Base-by-base conservation (phyloP, 2,329 filamentous ascomycete species). In the Aspergillus sp. region DNA sequence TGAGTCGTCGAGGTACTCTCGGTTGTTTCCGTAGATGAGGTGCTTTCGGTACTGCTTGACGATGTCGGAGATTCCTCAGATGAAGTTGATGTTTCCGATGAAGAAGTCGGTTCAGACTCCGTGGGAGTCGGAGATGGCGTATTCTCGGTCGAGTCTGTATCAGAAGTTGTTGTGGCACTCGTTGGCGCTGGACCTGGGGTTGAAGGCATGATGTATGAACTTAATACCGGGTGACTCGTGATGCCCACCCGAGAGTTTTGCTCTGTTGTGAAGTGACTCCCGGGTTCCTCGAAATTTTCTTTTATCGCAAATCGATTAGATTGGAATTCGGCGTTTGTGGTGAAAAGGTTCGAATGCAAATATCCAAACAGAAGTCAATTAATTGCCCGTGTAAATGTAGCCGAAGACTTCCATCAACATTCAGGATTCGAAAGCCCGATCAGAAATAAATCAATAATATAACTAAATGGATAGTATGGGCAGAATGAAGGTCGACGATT, bases 31-130 rank as follows among this genome's bases (percentile, higher is more conserved):
- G 65, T 58, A 11, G 60, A 57, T 41, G 64, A 15, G 34, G 53
- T 41, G 59, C 43, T 47, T 36, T 30, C 30, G 26, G 38, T 48
- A 47, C 32, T 59, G 58, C 32, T 50, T 39, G 48, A 15, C 22
- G 47, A 39, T 53, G 64, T 52, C 3, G 64, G 48, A 20, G 55
- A 62, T 20, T 62, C 59, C 13, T 64, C 64, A 13, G 55, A 52
- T 3, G 57, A 56, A 18, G 62, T 54, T 39, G 61, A 38, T 11
- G 56, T 36, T 8, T 57, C 47, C 5, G 57, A 50, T n/a, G 57
- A 42, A 26, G 60, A 59, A 24, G 68, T 63, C 48, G 60, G 55
- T 48, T 73, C 53, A 4, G 66, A 62, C 44, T 50, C 39, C 6
- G 49, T 55, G n/a, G 53, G 24, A 34, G 30, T 34, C 18, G 43